phyloP scores from a whole-genome alignment of 2,329 filamentous ascomycete genomes.

The Pezicula neosporulosa region DNA sequence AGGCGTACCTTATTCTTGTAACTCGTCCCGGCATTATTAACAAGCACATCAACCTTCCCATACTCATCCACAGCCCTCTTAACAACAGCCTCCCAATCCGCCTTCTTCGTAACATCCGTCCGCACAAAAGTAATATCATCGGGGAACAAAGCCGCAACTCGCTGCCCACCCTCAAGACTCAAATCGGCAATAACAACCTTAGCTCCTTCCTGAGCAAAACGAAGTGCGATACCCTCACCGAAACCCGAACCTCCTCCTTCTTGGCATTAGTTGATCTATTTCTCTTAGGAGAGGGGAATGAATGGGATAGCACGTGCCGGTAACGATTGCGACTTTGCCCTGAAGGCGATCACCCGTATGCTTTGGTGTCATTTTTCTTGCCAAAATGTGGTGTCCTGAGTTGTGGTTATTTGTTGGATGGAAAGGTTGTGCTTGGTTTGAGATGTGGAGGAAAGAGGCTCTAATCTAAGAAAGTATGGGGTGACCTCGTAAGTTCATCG shows the following conservation, averaged over 20 bases:
- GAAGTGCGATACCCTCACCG: slow-evolving; percentile 56
- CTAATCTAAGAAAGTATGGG: no score
- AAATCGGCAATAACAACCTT: slow-evolving; percentile 62
- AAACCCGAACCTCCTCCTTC: slow-evolving; percentile 59
- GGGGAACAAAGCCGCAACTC: slow-evolving; percentile 36
- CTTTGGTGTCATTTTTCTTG: not conserved
- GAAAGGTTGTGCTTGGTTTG: no score
- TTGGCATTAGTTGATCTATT: slow-evolving; percentile 1
- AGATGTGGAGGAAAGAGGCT: no score
- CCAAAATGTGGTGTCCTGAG: no score
- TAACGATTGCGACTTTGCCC: slow-evolving; percentile 54
- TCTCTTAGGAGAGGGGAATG: not conserved
- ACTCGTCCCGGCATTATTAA: slow-evolving; percentile 59
- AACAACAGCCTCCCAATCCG: slow-evolving; percentile 51
- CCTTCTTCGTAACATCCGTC: slow-evolving; percentile 47
- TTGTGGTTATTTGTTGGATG: no score
- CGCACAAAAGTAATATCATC: slow-evolving; percentile 32
- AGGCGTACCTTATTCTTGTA: slow-evolving; percentile 51
- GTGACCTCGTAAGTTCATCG: no score
- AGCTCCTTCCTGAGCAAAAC: slow-evolving; percentile 57
- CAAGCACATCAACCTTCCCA: slow-evolving; percentile 52
- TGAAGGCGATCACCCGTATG: slow-evolving; percentile 33
- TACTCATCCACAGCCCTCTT: slow-evolving; percentile 40
- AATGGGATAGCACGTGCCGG: slow-evolving; percentile 32
- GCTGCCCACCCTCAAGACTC: slow-evolving; percentile 46